Evolutionary conservation across 805 yeast species (phyloP).

Genomic region (Kluyveromyces wickerhamii): DNA sequence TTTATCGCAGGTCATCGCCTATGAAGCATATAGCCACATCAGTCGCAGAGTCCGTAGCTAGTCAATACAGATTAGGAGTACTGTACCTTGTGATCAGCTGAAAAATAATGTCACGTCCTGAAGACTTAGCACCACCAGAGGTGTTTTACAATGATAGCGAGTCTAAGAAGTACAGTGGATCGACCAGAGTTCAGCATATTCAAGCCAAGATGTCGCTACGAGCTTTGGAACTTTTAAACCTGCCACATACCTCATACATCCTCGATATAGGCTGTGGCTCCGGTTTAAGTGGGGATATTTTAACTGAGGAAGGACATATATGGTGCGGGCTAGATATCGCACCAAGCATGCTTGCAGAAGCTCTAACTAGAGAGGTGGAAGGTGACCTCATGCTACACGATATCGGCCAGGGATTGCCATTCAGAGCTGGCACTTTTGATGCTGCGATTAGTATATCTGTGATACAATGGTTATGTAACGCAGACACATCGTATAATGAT

Average conservation of each 20-base stretch:
- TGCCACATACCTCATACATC: constrained; percentile 58
- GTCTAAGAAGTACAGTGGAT: constrained; percentile 80
- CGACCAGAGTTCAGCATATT: constrained; percentile 95
- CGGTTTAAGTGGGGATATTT: constrained; percentile 88
- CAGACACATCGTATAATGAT: constrained; percentile 73
- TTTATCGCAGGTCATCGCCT: too few relatives aligned
- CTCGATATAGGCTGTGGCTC: constrained; percentile 97
- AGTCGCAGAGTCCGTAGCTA: too few relatives aligned
- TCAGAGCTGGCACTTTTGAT: constrained; percentile 92
- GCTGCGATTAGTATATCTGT: constrained; percentile 94
- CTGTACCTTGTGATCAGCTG: too few relatives aligned
- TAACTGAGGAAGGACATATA: constrained; percentile 85
- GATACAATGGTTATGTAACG: constrained; percentile 97
- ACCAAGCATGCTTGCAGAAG: constrained; percentile 93
- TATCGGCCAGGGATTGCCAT: constrained; percentile 91
- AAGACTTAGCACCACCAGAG: constrained; percentile 94
- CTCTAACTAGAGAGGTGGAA: constrained; percentile 82
- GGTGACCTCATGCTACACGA: constrained; percentile 91
- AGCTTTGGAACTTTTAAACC: constrained; percentile 78
- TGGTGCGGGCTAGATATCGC: constrained; percentile 98
- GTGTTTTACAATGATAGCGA: constrained; percentile 87
- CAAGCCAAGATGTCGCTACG: constrained; percentile 97
- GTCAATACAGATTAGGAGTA: too few relatives aligned
- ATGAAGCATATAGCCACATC: too few relatives aligned
- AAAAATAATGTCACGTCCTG: constrained; percentile 99